These are phyloP conservation scores for Cladosporium sp. DNA, from an alignment of 2,329 filamentous ascomycete species.

Conservation along the genomic window DNA sequence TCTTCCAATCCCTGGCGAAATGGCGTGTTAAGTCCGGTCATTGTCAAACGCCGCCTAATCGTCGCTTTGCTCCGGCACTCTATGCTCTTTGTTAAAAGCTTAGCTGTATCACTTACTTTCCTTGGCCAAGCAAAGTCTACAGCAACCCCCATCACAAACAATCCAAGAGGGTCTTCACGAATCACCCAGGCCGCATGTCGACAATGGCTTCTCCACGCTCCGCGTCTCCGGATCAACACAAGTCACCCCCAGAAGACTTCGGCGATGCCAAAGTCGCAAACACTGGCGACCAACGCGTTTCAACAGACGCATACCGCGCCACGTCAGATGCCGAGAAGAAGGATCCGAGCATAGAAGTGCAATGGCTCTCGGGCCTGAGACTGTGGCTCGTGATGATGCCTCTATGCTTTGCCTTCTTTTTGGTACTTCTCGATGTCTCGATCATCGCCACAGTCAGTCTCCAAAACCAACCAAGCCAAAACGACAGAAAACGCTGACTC, in stretches of 20 bases:
- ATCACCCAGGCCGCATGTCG: background rate
- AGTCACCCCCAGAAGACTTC: background rate
- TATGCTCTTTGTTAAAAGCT: background rate
- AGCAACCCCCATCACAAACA: background rate
- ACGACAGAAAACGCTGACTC: background rate
- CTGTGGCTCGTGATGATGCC: conserved; percentile 39
- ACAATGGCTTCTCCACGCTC: conserved; percentile 1
- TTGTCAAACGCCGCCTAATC: background rate
- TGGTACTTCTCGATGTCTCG: conserved; percentile 26
- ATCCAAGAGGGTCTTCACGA: background rate
- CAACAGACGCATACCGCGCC: background rate
- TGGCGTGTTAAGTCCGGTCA: background rate
- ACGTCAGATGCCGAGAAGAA: conserved; percentile 2
- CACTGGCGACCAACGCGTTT: background rate
- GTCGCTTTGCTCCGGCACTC: background rate
- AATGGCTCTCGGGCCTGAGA: conserved; percentile 37
- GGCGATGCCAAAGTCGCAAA: background rate
- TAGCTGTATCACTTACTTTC: background rate
- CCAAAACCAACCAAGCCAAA: background rate
- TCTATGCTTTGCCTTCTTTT: conserved; percentile 38
- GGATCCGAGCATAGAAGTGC: background rate
- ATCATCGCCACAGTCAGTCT: conserved; percentile 22
- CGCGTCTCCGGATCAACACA: background rate
- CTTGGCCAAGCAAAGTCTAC: background rate
- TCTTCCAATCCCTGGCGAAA: background rate